Percentiles rank a stretch among this genome's conserved stretches.
These are phyloP conservation scores for Zostera marina DNA, from an alignment of 116 monocot genomes.

Conservation along the genomic window DNA sequence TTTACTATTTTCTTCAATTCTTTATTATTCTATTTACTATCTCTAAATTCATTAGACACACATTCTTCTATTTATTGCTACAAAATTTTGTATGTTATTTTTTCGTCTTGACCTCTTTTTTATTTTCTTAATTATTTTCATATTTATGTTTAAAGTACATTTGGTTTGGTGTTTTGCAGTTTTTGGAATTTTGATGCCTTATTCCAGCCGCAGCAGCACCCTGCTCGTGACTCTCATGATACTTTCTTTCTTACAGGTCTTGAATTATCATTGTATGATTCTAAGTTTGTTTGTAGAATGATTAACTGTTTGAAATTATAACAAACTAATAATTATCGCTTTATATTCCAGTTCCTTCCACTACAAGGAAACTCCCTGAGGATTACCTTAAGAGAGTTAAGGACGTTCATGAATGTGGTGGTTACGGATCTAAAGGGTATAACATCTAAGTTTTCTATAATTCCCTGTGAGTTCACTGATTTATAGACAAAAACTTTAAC, in stretches of 20 bases:
- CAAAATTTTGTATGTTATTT: no score
- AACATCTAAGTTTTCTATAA: not conserved
- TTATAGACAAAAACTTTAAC: not conserved
- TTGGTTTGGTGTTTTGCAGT: slow-evolving; percentile 13
- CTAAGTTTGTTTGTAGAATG: not conserved
- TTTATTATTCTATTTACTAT: no score
- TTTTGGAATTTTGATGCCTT: slow-evolving; percentile 99
- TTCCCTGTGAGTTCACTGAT: not conserved
- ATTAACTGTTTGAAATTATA: not conserved
- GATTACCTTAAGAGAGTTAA: slow-evolving; percentile 79
- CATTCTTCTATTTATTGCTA: no score
- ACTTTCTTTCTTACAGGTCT: slow-evolving; percentile 88
- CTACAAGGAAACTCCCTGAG: slow-evolving; percentile 65
- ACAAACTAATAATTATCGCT: not conserved
- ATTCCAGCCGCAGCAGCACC: slow-evolving; percentile 97
- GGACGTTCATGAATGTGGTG: slow-evolving; percentile 73
- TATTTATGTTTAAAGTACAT: not conserved
- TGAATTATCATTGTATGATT: not conserved
- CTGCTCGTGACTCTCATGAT: slow-evolving; percentile 99
- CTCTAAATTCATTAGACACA: no score
- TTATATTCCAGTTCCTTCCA: slow-evolving; percentile 45
- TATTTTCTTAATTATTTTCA: no score
- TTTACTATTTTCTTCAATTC: no score
- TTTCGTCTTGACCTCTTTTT: no score
- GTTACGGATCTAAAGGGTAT: slow-evolving; percentile 93